A percentile compares a stretch with the other conserved stretches of the same genome.
Evolutionary conservation across 75 land plant genomes (phyloP).

Genomic region (Sequoia sempervirens): DNA sequence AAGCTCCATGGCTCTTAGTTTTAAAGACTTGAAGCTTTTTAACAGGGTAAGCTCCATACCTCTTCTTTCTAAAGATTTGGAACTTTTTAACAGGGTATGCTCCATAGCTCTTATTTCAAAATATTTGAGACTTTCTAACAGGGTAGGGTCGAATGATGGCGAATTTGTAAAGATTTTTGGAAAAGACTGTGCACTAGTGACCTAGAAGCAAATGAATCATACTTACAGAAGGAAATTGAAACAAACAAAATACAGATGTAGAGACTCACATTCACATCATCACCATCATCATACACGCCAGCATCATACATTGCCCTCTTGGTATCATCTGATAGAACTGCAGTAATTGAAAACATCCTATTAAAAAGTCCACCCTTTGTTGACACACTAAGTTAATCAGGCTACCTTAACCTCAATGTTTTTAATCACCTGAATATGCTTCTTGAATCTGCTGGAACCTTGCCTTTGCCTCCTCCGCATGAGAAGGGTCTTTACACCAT

Average conservation of each 20-base stretch:
- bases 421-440: slow-evolving; percentile 58
- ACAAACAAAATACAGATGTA: background rate
- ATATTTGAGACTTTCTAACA: no score
- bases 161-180: no score
- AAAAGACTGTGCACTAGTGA: background rate
- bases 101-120: no score
- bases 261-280: slow-evolving; percentile 37
- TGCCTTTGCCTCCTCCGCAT: slow-evolving; percentile 48
- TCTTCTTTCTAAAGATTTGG: no score
- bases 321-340: slow-evolving; percentile 62
- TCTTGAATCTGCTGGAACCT: slow-evolving; percentile 74
- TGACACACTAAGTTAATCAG: background rate
- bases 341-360: background rate
- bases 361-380: background rate
- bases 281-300: slow-evolving; percentile 52
- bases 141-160: no score
- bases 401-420: background rate
- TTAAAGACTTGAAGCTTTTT: no score
- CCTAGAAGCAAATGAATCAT: background rate
- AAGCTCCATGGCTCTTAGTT: no score
- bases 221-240: no score
- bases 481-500: slow-evolving; percentile 32
- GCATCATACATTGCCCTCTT: slow-evolving; percentile 60
- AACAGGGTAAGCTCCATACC: no score
- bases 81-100: no score